Conservation (phyloP, 2,329 filamentous ascomycete genomes). For the Alternaria sp. region DNA sequence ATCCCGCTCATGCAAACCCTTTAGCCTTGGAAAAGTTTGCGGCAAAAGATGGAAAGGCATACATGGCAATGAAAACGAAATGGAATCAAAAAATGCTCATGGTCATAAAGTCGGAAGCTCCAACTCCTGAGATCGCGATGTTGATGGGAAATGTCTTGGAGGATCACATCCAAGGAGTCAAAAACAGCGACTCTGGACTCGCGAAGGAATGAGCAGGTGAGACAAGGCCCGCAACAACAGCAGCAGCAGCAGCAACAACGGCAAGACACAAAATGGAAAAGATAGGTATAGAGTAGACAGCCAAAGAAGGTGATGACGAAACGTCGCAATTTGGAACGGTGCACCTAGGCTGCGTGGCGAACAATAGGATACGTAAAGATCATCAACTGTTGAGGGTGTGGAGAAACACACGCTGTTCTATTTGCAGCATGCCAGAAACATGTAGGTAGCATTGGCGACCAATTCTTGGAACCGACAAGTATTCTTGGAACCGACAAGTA, state of each 20-base stretch:
- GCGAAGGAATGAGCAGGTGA: background rate
- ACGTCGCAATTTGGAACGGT: background rate
- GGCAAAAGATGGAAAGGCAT: slow-evolving; percentile 1
- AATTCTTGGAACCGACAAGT: background rate
- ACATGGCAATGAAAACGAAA: slow-evolving; percentile 2
- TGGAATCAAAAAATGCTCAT: background rate
- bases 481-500: background rate
- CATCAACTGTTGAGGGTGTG: background rate
- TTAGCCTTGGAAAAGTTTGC: background rate
- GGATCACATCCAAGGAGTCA: background rate
- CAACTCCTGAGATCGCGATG: background rate
- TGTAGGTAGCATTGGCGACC: background rate
- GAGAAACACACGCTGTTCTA: slow-evolving; percentile 3
- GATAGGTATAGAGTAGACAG: background rate
- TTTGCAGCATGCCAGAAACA: slow-evolving; percentile 5
- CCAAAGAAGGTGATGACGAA: background rate
- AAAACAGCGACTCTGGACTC: background rate
- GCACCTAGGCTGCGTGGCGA: background rate
- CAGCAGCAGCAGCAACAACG: background rate
- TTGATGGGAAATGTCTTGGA: background rate
- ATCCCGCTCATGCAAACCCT: background rate
- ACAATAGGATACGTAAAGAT: background rate
- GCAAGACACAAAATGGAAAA: background rate
- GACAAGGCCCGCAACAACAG: background rate
- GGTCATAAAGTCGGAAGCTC: background rate